Evolutionary conservation across 257 asterid species (phyloP).

Genomic region (Paulownia fortunei): DNA sequence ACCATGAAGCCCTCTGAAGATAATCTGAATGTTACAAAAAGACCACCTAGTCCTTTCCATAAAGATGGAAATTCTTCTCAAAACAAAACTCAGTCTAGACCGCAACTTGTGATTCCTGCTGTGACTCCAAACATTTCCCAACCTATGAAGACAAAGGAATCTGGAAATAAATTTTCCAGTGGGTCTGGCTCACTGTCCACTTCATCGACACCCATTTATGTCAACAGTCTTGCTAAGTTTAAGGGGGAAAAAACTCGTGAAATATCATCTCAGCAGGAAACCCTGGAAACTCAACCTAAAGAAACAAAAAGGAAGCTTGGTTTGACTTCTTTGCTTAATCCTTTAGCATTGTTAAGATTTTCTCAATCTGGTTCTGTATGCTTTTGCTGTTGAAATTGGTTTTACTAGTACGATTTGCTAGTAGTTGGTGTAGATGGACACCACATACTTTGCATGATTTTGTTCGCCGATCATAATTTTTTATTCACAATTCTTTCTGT

Average conservation of each 20-base stretch:
- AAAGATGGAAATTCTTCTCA: slow-evolving; percentile 38
- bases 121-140: slow-evolving; percentile 37
- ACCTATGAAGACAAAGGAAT: slow-evolving; percentile 41
- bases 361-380: slow-evolving; percentile 6
- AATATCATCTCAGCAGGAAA: slow-evolving; percentile 43
- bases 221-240: slow-evolving; percentile 35
- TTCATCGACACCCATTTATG: slow-evolving; percentile 32
- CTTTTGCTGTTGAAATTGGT: slow-evolving; percentile 25
- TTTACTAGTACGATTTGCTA: too few relatives aligned
- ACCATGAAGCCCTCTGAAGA: slow-evolving; percentile 29
- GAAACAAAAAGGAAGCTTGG: slow-evolving; percentile 58
- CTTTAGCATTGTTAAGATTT: slow-evolving; percentile 7
- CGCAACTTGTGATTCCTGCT: slow-evolving; percentile 54
- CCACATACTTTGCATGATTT: not conserved
- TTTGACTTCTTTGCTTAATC: slow-evolving; percentile 38
- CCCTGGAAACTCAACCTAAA: slow-evolving; percentile 44
- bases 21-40: slow-evolving; percentile 29
- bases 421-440: slow-evolving; percentile 7
- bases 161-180: slow-evolving; percentile 39
- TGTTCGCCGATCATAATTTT: not conserved
- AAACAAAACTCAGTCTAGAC: slow-evolving; percentile 45
- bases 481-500: slow-evolving; percentile 6
- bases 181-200: slow-evolving; percentile 41
- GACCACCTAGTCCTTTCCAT: slow-evolving; percentile 28
- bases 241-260: slow-evolving; percentile 44